Base-by-base conservation (phyloP, 345 rosid genomes). In the Populus ilicifolia region DNA sequence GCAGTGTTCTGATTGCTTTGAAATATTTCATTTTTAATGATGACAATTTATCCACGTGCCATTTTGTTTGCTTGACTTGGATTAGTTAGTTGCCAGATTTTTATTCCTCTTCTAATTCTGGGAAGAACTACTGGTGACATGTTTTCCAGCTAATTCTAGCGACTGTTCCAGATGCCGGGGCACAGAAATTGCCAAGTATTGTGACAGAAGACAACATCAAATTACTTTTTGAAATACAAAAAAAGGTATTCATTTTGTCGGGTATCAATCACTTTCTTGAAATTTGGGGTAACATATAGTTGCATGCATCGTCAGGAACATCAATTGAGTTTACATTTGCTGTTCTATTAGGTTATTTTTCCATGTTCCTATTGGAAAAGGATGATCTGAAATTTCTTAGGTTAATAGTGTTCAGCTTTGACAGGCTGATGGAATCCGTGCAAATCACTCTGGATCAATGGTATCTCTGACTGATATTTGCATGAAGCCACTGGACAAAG, bases 401-500 rank as follows among this genome's bases (percentile, higher is more conserved):
- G 69, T 71, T 59, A 71, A 54, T 75, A 52, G 50, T 78, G 56
- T 52, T 74, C 50, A 62, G 69, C 63, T 65, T 73, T 83, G 65
- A 84, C 88, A 96, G 99, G 87, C 93, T 78, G 99, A 96, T 84
- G 94, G 87, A 77, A 83, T 96, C 61, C 89, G 84, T 12, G 94
- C 92, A 74, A 92, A 93, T 85, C 89, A 86, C 87, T 92, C 92
- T 74, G 98, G 98, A 71, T 85, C 91, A 61, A 84, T 86, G 90
- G 66, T 96, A 84, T 88, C 99, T 52, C 85, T 96, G 86, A 85
- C 90, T 68, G 97, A 96, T 82, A 96, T 96, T 74, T 96, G 98
- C 86, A 78, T 92, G 97, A 96, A 96, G 85, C 99, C 98, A n/a
- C 85, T 96, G 70, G 97, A 87, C 75, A 89, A 90, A 78, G 96